Evolutionary conservation across 768 basidiomycete genomes (phyloP).

Genomic region (Tylopilus subfusipes): DNA sequence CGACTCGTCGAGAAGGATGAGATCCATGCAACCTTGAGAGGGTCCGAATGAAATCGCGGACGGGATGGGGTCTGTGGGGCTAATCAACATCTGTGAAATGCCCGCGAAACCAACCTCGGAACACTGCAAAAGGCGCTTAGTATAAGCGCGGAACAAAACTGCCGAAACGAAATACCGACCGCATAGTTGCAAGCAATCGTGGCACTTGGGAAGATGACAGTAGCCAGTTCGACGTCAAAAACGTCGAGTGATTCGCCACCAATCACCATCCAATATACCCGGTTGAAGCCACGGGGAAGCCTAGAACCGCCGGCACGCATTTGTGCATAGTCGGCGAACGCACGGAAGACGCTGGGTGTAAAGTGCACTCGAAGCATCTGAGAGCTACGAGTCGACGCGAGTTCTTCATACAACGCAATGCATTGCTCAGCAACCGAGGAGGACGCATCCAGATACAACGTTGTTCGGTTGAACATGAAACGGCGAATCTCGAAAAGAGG

Average conservation of each 20-base stretch:
- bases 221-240: slow-evolving; percentile 12
- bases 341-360: slow-evolving; percentile 16
- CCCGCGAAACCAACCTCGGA: slow-evolving; percentile 17
- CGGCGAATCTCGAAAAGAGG: slow-evolving; percentile 18
- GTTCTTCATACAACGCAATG: slow-evolving; percentile 8
- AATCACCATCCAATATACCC: slow-evolving; percentile 18
- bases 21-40: slow-evolving; percentile 7
- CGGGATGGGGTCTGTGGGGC: slow-evolving; percentile 13
- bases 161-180: background rate
- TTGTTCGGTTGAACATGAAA: slow-evolving; percentile 18
- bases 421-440: slow-evolving; percentile 10
- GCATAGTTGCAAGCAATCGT: slow-evolving; percentile 16
- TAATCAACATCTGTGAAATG: slow-evolving; percentile 13
- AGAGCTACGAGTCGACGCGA: slow-evolving; percentile 11
- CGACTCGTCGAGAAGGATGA: slow-evolving; percentile 15
- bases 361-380: slow-evolving; percentile 14
- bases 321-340: slow-evolving; percentile 13
- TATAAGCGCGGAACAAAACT: background rate
- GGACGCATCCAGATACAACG: slow-evolving; percentile 11
- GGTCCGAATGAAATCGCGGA: slow-evolving; percentile 10
- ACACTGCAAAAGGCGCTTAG: slow-evolving; percentile 1
- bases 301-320: slow-evolving; percentile 8
- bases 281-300: slow-evolving; percentile 15
- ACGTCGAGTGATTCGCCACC: slow-evolving; percentile 11
- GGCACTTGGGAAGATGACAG: slow-evolving; percentile 8